Evolutionary conservation across 75 land plant species (phyloP).

Genomic region (Selaginella tamariscina): DNA sequence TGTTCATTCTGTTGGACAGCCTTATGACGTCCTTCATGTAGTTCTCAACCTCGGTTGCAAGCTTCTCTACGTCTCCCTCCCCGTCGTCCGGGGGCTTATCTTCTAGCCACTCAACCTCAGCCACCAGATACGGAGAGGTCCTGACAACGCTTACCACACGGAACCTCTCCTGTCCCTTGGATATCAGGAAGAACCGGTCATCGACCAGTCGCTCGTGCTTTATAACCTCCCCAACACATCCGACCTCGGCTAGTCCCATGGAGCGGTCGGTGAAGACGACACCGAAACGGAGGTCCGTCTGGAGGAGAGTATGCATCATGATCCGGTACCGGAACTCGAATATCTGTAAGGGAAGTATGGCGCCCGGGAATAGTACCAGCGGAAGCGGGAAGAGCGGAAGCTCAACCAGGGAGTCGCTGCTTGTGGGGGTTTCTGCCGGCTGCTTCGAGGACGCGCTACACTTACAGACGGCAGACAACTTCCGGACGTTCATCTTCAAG

Average conservation of each 20-base stretch:
- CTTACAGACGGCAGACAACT: too few species aligned
- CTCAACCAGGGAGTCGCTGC: conserved; percentile 45
- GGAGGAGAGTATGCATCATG: conserved; percentile 98
- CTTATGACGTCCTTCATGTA: conserved; percentile 91
- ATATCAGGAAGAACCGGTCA: conserved; percentile 91
- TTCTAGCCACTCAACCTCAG: conserved; percentile 81
- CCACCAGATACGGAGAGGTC: conserved; percentile 74
- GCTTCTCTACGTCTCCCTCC: conserved; percentile 40
- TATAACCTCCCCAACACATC: conserved; percentile 91
- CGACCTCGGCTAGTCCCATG: conserved; percentile 56
- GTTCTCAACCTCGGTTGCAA: conserved; percentile 70
- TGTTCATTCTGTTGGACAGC: conserved; percentile 58
- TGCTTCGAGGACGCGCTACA: conserved; percentile 15
- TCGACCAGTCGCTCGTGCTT: conserved; percentile 93
- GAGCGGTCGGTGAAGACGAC: conserved; percentile 67
- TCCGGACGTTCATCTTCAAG: too few species aligned
- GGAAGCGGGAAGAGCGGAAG: conserved; percentile 89
- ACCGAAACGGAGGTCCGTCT: conserved; percentile 92
- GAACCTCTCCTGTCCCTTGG: conserved; percentile 95
- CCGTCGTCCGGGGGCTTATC: conserved; percentile 53
- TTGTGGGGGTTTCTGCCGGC: background rate
- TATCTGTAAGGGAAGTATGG: conserved; percentile 81
- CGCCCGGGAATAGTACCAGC: conserved; percentile 91
- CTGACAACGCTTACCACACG: conserved; percentile 48
- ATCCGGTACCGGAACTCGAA: conserved; percentile 97